These are phyloP conservation scores for Euphorbia peplus DNA, from an alignment of 345 rosid species.

Conservation along the genomic window DNA sequence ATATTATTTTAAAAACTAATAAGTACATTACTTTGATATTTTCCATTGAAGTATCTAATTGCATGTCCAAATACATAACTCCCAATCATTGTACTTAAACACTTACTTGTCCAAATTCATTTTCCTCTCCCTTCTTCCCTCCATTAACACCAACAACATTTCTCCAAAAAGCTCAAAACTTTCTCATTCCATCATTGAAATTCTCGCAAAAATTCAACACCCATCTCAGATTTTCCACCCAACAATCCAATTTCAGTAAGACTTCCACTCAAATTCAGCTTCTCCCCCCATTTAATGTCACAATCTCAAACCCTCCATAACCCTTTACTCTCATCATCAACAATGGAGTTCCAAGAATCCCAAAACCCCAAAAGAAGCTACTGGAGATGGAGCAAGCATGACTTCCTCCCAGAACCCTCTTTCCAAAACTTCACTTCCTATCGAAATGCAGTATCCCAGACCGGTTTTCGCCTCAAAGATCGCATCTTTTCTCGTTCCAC, in stretches of 20 bases:
- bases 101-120: no score
- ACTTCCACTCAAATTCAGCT: not conserved
- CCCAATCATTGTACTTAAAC: no score
- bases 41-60: no score
- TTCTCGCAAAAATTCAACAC: no score
- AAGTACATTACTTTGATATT: no score
- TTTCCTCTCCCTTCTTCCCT: no score
- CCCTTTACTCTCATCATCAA: not conserved
- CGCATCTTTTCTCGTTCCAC: conserved; percentile 75
- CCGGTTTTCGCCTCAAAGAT: conserved; percentile 68
- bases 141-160: no score
- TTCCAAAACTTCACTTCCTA: conserved; percentile 61
- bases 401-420: conserved; percentile 78
- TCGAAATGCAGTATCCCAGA: conserved; percentile 58
- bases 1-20: no score
- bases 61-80: no score
- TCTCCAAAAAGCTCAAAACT: no score
- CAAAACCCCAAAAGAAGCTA: conserved; percentile 29
- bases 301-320: not conserved
- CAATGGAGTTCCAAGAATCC: not conserved
- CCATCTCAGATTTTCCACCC: not conserved
- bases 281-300: not conserved
- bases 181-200: no score
- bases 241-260: not conserved
- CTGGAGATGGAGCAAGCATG: conserved; percentile 84